These are phyloP conservation scores for Tulasnella sp. DNA, from an alignment of 768 basidiomycete genomes.

Conservation along the genomic window DNA sequence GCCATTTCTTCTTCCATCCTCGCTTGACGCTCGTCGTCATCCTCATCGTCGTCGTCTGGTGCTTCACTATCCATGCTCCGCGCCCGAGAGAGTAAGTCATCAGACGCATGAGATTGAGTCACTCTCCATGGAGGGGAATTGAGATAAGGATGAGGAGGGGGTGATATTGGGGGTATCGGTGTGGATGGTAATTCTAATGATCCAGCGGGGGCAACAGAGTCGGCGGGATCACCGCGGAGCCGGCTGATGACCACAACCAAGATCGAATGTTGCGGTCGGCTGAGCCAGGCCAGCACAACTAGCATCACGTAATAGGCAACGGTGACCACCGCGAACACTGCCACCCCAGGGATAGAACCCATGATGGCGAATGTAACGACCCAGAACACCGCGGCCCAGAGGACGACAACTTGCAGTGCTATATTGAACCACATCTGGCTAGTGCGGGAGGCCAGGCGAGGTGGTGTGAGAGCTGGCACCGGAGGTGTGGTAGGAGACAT, in stretches of 20 bases:
- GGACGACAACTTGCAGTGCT: constrained; percentile 38
- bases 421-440: constrained; percentile 22
- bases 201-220: constrained; percentile 39
- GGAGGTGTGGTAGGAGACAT: neutral
- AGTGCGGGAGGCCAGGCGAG: neutral
- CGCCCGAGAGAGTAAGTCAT: constrained; percentile 39
- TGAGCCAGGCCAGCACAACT: constrained; percentile 54
- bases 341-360: constrained; percentile 51
- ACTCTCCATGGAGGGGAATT: constrained; percentile 39
- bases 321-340: constrained; percentile 61
- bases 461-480: constrained; percentile 37
- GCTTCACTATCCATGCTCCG: constrained; percentile 32
- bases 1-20: constrained; percentile 79
- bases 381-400: constrained; percentile 58
- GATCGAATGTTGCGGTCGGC: constrained; percentile 55
- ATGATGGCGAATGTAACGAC: constrained; percentile 41
- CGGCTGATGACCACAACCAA: constrained; percentile 48
- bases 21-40: constrained; percentile 68
- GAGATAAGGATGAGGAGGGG: constrained; percentile 45
- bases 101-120: constrained; percentile 50
- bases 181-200: constrained; percentile 55
- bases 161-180: constrained; percentile 35
- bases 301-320: constrained; percentile 55
- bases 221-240: constrained; percentile 39
- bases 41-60: constrained; percentile 61